Evolutionary conservation across 257 asterid species (phyloP).

Genomic region (Solanum arcanum): DNA sequence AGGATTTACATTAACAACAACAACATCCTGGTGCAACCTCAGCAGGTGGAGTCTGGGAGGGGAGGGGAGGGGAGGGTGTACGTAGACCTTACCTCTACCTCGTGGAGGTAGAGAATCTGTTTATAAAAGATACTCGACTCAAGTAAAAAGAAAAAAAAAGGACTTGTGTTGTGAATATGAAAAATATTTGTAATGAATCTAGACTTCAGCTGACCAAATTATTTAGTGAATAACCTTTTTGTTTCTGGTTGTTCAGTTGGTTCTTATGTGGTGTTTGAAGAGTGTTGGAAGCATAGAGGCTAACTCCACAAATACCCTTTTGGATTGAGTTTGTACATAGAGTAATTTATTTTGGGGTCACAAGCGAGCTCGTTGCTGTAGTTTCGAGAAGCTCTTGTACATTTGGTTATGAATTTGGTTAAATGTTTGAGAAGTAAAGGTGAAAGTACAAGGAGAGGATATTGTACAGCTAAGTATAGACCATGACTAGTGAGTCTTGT

Average conservation of each 20-base stretch:
- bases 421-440: not conserved
- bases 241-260: not conserved
- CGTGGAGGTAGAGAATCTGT: not conserved
- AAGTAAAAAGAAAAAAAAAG: not conserved
- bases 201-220: not conserved
- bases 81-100: not conserved
- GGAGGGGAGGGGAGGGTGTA: not conserved
- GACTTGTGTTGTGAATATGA: not conserved
- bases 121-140: not conserved
- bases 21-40: not conserved
- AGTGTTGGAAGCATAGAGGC: not conserved
- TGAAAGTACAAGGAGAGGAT: not conserved
- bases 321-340: not conserved
- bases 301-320: not conserved
- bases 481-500: constrained; percentile 39
- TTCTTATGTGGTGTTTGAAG: not conserved
- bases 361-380: not conserved
- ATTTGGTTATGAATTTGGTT: not conserved
- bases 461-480: not conserved
- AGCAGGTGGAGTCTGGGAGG: not conserved
- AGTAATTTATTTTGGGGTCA: not conserved
- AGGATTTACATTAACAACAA: not conserved
- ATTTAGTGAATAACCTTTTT: not conserved
- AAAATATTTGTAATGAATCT: not conserved
- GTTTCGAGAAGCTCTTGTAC: not conserved